A percentile compares a stretch with the other conserved stretches of the same genome.
Evolutionary conservation across 2,329 filamentous ascomycete genomes (phyloP).

Genomic region (Teratosphaeria destructans): DNA sequence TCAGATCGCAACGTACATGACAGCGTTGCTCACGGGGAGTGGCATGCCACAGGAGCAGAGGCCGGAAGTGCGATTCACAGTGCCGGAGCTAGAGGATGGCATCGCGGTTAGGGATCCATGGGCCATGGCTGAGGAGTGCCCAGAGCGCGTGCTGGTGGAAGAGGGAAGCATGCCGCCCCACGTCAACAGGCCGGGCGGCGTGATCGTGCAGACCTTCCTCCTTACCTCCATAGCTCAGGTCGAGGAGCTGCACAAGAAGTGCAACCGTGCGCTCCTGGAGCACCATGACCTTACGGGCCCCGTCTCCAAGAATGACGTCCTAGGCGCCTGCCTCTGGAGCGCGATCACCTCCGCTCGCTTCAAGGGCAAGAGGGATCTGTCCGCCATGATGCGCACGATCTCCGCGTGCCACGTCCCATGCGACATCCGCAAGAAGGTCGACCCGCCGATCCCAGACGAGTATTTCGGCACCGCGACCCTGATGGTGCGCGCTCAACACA

Average conservation of each 20-base stretch:
- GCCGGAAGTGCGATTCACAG: not conserved
- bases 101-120: not conserved
- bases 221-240: not conserved
- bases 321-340: not conserved
- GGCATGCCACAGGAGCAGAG: not conserved
- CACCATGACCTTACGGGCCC: not conserved
- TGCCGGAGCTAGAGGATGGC: not conserved
- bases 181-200: not conserved
- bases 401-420: not conserved
- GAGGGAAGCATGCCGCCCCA: not conserved
- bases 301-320: not conserved
- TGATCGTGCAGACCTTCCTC: not conserved
- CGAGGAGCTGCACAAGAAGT: not conserved
- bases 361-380: conserved; percentile 53
- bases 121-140: not conserved
- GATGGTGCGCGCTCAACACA: not conserved
- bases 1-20: not conserved
- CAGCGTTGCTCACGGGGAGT: not conserved
- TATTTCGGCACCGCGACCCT: not conserved
- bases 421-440: not conserved
- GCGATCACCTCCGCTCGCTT: conserved; percentile 28
- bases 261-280: not conserved
- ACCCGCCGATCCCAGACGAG: not conserved
- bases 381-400: conserved; percentile 36
- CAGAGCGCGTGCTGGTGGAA: not conserved